Conservation (phyloP, 2,329 filamentous ascomycete species). For the Fusarium pseudocircinatum region DNA sequence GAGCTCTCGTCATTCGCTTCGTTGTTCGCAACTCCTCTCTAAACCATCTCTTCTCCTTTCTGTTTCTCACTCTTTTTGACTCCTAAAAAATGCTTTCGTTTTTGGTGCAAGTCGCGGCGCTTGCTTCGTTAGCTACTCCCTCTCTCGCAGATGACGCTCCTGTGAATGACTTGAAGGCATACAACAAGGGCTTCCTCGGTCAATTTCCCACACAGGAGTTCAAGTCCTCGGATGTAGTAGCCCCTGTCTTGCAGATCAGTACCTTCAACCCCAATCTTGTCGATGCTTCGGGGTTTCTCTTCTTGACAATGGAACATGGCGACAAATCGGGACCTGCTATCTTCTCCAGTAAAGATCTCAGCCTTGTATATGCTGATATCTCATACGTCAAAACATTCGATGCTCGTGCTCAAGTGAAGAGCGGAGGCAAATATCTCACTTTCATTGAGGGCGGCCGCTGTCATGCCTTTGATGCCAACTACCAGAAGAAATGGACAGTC, state of each 20-base stretch:
- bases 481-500: slow-evolving; percentile 35
- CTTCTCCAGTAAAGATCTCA: slow-evolving; percentile 38
- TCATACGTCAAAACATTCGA: slow-evolving; percentile 32
- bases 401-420: slow-evolving; percentile 30
- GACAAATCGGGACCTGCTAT: slow-evolving; percentile 35
- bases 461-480: slow-evolving; percentile 34
- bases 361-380: slow-evolving; percentile 36
- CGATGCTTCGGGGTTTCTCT: slow-evolving; percentile 33
- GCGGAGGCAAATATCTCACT: slow-evolving; percentile 31
- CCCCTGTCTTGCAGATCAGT: slow-evolving; percentile 38
- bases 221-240: slow-evolving; percentile 28
- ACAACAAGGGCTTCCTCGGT: slow-evolving; percentile 30
- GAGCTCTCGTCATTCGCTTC: slow-evolving; percentile 19
- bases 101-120: not conserved
- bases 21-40: not conserved
- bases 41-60: not conserved
- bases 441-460: slow-evolving; percentile 36
- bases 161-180: slow-evolving; percentile 19
- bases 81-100: slow-evolving; percentile 18
- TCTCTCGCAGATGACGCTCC: slow-evolving; percentile 26
- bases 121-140: not conserved
- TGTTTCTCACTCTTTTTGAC: not conserved
- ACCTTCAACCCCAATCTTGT: slow-evolving; percentile 27
- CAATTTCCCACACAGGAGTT: slow-evolving; percentile 35
- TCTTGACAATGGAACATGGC: slow-evolving; percentile 26